A percentile compares a stretch with the other conserved stretches of the same genome.
These are phyloP conservation scores for Phenoliferia sp. DNA, from an alignment of 1,284 basidiomycete genomes.

Conservation along the genomic window DNA sequence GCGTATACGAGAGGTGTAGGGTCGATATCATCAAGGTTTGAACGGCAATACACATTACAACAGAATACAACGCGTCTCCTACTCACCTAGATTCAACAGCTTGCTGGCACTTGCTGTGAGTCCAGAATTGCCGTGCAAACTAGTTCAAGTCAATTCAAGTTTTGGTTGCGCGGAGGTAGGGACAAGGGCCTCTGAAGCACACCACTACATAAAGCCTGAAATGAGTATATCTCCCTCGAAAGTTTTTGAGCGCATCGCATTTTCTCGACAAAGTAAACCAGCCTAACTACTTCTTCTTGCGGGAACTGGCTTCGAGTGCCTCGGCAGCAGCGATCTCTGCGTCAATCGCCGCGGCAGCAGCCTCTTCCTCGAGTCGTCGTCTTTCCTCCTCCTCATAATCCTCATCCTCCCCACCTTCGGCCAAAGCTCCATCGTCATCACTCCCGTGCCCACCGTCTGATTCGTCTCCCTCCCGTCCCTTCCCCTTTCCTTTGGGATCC, in stretches of 20 bases:
- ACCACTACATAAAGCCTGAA: no score
- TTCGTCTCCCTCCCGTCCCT: slow-evolving; percentile 11
- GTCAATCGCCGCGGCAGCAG: neutral
- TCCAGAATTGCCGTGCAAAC: no score
- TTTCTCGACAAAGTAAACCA: no score
- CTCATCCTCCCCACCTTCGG: slow-evolving; percentile 10
- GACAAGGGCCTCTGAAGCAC: no score
- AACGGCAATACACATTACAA: no score
- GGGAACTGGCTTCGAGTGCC: neutral
- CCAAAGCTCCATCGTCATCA: neutral
- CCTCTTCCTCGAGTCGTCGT: neutral
- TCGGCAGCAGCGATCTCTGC: neutral
- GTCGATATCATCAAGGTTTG: slow-evolving; percentile 36
- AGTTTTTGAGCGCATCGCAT: no score
- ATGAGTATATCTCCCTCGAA: no score
- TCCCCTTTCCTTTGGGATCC: slow-evolving; percentile 6
- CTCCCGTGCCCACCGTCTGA: slow-evolving; percentile 14
- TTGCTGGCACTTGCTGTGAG: no score
- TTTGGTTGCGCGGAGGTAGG: no score
- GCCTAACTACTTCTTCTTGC: neutral
- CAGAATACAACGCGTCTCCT: no score
- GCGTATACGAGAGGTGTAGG: slow-evolving; percentile 33
- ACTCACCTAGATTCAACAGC: no score
- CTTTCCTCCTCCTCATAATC: slow-evolving; percentile 20
- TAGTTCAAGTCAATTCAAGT: no score